Evolutionary conservation across 345 rosid genomes (phyloP).

Genomic region (Balakata baccata): DNA sequence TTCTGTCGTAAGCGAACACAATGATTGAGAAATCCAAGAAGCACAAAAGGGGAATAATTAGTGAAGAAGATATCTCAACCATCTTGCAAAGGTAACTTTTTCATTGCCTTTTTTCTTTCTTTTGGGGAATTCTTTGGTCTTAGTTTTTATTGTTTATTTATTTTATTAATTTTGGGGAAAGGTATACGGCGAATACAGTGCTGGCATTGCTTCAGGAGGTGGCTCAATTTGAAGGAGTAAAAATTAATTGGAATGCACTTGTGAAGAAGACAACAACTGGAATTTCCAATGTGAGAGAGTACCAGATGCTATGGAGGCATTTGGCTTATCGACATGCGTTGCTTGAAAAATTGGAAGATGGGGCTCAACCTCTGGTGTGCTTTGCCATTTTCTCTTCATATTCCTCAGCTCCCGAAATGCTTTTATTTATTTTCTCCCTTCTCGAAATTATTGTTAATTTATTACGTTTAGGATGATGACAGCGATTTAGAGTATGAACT

Average conservation of each 20-base stretch:
- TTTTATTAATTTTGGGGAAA: constrained; percentile 11
- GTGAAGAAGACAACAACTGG: constrained; percentile 25
- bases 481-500: constrained; percentile 86
- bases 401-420: background rate
- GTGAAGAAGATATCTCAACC: constrained; percentile 62
- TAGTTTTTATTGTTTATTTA: background rate
- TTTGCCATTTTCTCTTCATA: background rate
- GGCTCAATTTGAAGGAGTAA: constrained; percentile 21
- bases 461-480: constrained; percentile 68
- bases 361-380: constrained; percentile 56
- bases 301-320: constrained; percentile 80
- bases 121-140: background rate
- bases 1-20: constrained; percentile 11
- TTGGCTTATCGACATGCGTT: constrained; percentile 65
- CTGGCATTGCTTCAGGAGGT: constrained; percentile 32
- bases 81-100: constrained; percentile 59
- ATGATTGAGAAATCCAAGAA: constrained; percentile 52
- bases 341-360: constrained; percentile 46
- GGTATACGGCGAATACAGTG: constrained; percentile 55
- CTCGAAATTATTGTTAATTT: background rate
- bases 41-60: constrained; percentile 48
- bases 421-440: background rate
- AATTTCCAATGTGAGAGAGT: constrained; percentile 21
- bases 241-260: constrained; percentile 30
- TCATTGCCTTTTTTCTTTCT: background rate